Percentiles rank a stretch among this genome's conserved stretches.
Evolutionary conservation across 2,329 filamentous ascomycete species (phyloP).

Genomic region (Fusarium verticillioides): DNA sequence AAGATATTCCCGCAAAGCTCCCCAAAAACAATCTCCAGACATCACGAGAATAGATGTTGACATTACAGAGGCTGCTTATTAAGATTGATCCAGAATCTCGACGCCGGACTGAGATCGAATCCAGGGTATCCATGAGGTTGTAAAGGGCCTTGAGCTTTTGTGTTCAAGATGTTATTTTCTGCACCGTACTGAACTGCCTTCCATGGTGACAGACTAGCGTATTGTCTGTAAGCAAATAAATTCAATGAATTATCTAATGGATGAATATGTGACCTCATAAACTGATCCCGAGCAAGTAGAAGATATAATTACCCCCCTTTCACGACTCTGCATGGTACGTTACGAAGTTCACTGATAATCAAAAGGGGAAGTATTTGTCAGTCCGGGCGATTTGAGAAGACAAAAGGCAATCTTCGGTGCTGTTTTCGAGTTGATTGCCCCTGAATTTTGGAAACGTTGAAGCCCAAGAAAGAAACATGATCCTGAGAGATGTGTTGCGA

Average conservation of each 20-base stretch:
- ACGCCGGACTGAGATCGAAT: background rate
- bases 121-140: too few species aligned
- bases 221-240: background rate
- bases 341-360: too few species aligned
- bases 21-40: too few species aligned
- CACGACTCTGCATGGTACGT: background rate
- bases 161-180: too few species aligned
- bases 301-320: fast-evolving
- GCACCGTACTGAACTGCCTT: fast-evolving
- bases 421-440: background rate
- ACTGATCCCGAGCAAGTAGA: background rate
- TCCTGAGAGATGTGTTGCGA: background rate
- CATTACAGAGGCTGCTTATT: background rate
- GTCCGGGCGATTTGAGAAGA: background rate
- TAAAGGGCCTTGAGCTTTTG: background rate
- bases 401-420: too few species aligned
- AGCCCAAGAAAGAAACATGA: background rate
- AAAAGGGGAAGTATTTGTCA: too few species aligned
- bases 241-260: background rate
- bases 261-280: background rate
- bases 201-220: background rate
- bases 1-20: fast-evolving
- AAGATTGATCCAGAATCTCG: background rate
- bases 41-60: background rate
- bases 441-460: background rate